Base-by-base conservation (phyloP, 2,329 filamentous ascomycete species). In the Geosmithia putterillii region DNA sequence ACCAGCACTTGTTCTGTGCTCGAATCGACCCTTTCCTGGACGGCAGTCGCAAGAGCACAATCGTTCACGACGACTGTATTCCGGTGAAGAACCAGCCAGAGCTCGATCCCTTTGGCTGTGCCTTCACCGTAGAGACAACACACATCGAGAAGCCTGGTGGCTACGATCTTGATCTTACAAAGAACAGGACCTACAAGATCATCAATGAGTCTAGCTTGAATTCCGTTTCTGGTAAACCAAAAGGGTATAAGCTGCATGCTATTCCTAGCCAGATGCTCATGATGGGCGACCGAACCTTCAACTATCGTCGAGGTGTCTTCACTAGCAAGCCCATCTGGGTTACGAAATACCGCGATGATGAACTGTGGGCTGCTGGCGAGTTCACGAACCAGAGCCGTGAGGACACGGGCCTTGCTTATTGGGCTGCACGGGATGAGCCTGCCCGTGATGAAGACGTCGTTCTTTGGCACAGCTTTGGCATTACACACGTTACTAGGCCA, bases 391-490 rank as follows among this genome's bases (percentile, higher is more conserved):
- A 73, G 57, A 69, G 67, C 46, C 58, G 54, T 2, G 54, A 50
- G 38, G 69, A 64, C 45, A 54, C 50, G 14, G 47, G 47, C 4
- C 38, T 41, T 12, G 38, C 38, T 20, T 34, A 20, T 12, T 41
- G 20, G 15, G 14, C 22, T 9, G 43, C 22, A 1, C 42, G 48
- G 4, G 36, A 50, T 3, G 73, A 76, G 37, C 57, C 63, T 46
- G 61, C 94, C 51, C 83, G 83, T 40, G 81, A 94, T 62, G 83
- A 80, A 2, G 85, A 94, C 56, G 65, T 94, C 22, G 86, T 94
- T 2, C 72, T 94, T 10, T 94, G 86, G 87, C 86, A 94, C 63
- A 90, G 86, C 0, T 94, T 94, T 54, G 87, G 86, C 38, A 69
- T 94, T 32, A 88, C 82, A 1, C 87, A 94, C 58, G 88, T 94